Evolutionary conservation across 2,329 filamentous ascomycete species (phyloP).

Genomic region (Colletotrichum sp.): DNA sequence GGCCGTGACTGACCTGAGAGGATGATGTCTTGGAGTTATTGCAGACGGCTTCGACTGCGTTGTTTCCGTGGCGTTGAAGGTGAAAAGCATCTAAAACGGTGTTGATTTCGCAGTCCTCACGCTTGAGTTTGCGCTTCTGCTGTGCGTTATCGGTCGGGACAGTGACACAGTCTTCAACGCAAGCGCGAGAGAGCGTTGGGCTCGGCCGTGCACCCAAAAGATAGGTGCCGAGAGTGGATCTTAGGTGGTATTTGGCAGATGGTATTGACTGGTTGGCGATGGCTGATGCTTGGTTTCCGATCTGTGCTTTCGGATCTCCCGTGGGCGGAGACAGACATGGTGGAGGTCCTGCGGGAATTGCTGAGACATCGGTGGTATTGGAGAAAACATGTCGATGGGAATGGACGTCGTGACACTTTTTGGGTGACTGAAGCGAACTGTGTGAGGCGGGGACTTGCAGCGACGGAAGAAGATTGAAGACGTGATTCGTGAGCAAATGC

Average conservation of each 20-base stretch:
- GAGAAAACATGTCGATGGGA: not conserved
- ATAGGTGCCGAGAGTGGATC: not conserved
- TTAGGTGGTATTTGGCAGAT: not conserved
- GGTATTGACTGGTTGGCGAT: not conserved
- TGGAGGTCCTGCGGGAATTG: not conserved
- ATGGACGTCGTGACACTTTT: not conserved
- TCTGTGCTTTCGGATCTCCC: not conserved
- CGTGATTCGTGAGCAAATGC: not conserved
- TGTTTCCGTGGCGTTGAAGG: not conserved
- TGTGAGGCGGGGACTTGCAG: not conserved
- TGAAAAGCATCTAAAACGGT: not conserved
- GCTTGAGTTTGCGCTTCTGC: not conserved
- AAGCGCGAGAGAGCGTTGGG: not conserved
- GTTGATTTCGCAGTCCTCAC: not conserved
- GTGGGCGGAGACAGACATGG: not conserved
- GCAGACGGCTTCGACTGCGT: not conserved
- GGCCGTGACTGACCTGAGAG: not conserved
- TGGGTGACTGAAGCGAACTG: not conserved
- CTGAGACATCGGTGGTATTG: not conserved
- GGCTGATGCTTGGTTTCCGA: not conserved
- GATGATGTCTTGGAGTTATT: not conserved
- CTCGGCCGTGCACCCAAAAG: not conserved
- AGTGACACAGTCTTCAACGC: not conserved
- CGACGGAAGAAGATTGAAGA: not conserved
- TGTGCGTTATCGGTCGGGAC: not conserved